Conservation (phyloP, 2,329 filamentous ascomycete species). For the Chaetomiaceae sp. region DNA sequence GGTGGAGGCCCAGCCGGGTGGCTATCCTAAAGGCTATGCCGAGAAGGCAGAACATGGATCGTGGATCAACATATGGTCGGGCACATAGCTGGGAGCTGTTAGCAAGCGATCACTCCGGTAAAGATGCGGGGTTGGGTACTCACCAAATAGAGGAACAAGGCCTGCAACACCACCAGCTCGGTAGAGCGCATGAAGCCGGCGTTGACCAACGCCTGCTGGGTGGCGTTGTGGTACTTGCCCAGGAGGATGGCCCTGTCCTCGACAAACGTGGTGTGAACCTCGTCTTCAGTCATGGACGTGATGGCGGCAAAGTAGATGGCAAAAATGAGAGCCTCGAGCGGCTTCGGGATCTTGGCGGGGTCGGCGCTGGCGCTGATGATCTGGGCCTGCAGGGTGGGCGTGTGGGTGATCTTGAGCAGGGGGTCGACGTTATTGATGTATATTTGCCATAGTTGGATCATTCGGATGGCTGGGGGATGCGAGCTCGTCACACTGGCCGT, state of each 20-base stretch:
- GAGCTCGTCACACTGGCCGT: constrained; percentile 40
- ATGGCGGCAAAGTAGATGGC: constrained; percentile 57
- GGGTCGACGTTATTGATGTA: constrained; percentile 68
- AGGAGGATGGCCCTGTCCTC: constrained; percentile 49
- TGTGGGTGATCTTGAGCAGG: constrained; percentile 63
- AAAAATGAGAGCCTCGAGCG: constrained; percentile 65
- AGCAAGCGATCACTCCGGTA: constrained; percentile 12
- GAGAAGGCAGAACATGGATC: constrained; percentile 56
- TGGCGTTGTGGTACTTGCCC: constrained; percentile 51
- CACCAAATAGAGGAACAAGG: constrained; percentile 63
- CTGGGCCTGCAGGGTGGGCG: constrained; percentile 59
- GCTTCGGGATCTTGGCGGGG: constrained; percentile 48
- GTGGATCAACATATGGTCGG: constrained; percentile 56
- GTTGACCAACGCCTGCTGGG: constrained; percentile 62
- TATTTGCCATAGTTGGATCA: constrained; percentile 63
- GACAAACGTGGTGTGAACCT: constrained; percentile 48
- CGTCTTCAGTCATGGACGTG: constrained; percentile 53
- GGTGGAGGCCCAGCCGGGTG: constrained; percentile 64
- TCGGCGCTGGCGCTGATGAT: constrained; percentile 59
- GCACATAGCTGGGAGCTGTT: constrained; percentile 45
- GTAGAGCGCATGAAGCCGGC: constrained; percentile 63
- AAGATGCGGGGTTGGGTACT: constrained; percentile 21
- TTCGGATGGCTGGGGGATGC: constrained; percentile 54
- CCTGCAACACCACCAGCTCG: constrained; percentile 63
- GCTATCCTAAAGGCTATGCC: constrained; percentile 64